phyloP scores from a whole-genome alignment of 2,329 filamentous ascomycete species.

The Venturia asperata region DNA sequence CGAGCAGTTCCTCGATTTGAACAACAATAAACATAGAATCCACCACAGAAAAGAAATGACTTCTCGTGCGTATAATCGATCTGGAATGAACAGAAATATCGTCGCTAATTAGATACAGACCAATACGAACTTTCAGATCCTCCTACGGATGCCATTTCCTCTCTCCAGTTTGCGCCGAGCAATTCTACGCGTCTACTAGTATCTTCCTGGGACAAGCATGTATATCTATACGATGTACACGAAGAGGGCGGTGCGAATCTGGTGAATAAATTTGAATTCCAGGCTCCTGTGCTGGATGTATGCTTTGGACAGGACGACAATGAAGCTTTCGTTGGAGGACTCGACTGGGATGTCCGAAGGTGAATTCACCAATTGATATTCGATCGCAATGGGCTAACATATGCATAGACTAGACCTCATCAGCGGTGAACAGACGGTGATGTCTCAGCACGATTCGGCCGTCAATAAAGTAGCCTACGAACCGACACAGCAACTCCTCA shows the following conservation, averaged over 20 bases:
- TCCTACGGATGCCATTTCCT: conserved; percentile 79
- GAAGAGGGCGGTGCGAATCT: conserved; percentile 55
- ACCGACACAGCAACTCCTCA: conserved; percentile 63
- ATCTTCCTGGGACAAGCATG: conserved; percentile 87
- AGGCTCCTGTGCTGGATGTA: conserved; percentile 80
- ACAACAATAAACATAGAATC: conserved; percentile 1
- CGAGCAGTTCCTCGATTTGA: neutral
- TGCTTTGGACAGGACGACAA: conserved; percentile 76
- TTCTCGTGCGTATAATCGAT: neutral
- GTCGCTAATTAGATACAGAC: neutral
- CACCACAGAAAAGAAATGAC: neutral
- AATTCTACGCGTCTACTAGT: conserved; percentile 74
- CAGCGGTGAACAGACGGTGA: conserved; percentile 62
- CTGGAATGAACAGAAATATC: neutral
- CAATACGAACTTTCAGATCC: conserved; percentile 80
- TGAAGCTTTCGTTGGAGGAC: conserved; percentile 76
- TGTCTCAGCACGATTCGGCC: conserved; percentile 72
- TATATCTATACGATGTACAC: conserved; percentile 77
- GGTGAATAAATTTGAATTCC: conserved; percentile 67
- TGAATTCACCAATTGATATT: conserved; percentile 32
- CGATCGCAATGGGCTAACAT: conserved; percentile 17
- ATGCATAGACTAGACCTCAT: conserved; percentile 57
- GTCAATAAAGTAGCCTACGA: conserved; percentile 83
- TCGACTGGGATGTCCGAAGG: conserved; percentile 81
- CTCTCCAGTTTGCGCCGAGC: conserved; percentile 74